Conservation (phyloP, 164 flowering plant genomes). For the Berberis thunbergii region DNA sequence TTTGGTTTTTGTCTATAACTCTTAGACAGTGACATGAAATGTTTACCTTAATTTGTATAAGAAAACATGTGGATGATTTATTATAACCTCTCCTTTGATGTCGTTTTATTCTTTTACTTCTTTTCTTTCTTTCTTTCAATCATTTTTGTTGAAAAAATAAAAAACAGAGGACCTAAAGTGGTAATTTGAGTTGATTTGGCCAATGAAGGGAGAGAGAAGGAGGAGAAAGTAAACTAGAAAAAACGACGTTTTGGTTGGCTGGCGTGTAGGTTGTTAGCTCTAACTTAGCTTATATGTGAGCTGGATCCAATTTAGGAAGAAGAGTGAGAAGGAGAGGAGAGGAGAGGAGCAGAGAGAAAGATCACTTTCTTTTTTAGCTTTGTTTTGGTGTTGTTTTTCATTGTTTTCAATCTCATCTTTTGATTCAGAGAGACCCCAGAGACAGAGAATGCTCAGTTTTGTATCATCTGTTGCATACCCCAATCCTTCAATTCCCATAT, state of each 20-base stretch:
- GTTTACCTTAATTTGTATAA: no score
- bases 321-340: background rate
- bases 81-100: no score
- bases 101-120: no score
- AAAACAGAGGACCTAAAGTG: background rate
- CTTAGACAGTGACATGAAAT: no score
- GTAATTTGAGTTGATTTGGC: background rate
- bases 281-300: conserved; percentile 3
- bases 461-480: background rate
- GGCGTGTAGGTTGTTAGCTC: conserved; percentile 9
- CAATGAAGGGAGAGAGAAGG: background rate
- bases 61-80: no score
- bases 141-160: no score
- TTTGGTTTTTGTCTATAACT: no score
- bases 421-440: background rate
- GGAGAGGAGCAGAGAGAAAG: background rate
- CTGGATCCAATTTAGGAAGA: conserved; percentile 10
- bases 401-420: background rate
- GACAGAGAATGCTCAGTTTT: background rate
- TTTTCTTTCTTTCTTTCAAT: no score
- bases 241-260: conserved; percentile 1
- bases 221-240: background rate
- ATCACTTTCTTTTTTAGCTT: background rate
- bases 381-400: background rate
- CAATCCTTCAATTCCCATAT: no score